Percentiles rank a stretch among this genome's conserved stretches.
Evolutionary conservation across 1,139 yeast species (phyloP).

Genomic region (Yamadazyma buinensis): DNA sequence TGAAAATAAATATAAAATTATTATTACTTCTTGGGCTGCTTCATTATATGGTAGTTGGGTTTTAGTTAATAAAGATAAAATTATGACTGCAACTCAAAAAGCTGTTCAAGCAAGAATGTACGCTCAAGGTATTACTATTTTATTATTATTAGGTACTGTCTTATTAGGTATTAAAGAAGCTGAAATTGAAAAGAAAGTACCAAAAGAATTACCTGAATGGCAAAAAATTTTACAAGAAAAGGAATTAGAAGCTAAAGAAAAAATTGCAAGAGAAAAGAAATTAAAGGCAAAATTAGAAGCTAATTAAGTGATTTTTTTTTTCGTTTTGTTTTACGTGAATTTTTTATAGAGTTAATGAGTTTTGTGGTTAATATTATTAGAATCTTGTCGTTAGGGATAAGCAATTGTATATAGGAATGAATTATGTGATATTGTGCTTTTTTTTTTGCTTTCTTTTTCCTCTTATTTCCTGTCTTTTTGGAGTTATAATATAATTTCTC

Average conservation of each 20-base stretch:
- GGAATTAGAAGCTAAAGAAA: slow-evolving; percentile 21
- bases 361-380: too few species aligned
- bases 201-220: slow-evolving; percentile 42
- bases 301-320: too few species aligned
- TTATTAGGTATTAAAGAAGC: slow-evolving; percentile 63
- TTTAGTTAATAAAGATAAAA: slow-evolving; percentile 68
- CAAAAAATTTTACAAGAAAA: slow-evolving; percentile 24
- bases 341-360: too few species aligned
- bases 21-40: slow-evolving; percentile 82
- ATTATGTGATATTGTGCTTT: neutral
- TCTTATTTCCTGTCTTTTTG: too few species aligned
- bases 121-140: slow-evolving; percentile 79
- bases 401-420: neutral
- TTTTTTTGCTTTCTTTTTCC: too few species aligned
- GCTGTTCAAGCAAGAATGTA: slow-evolving; percentile 93
- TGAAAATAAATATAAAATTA: slow-evolving; percentile 69
- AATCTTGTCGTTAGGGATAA: too few species aligned
- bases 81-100: slow-evolving; percentile 78
- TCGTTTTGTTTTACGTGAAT: too few species aligned
- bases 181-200: slow-evolving; percentile 35
- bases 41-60: slow-evolving; percentile 84
- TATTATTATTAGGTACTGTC: slow-evolving; percentile 59
- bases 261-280: slow-evolving; percentile 34
- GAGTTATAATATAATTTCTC: too few species aligned
- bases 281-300: slow-evolving; percentile 1